Evolutionary conservation across 1,284 basidiomycete species (phyloP).

Genomic region (Fistulinella cinereoalba): DNA sequence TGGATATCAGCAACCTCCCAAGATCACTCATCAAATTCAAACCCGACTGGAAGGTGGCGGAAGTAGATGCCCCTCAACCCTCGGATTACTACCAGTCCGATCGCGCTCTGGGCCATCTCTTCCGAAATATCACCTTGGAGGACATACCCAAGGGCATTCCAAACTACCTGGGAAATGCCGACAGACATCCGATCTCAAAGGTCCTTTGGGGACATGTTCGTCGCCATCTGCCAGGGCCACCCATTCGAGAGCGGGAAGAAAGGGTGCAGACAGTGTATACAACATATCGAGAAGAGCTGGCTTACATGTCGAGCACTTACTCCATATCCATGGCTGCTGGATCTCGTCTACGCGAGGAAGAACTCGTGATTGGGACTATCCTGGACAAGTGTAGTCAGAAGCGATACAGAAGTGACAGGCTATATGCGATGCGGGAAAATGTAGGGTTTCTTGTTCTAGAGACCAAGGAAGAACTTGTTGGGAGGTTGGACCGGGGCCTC

Average conservation of each 20-base stretch:
- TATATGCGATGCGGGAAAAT: conserved; percentile 62
- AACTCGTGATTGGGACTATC: conserved; percentile 71
- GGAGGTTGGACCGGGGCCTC: conserved; percentile 22
- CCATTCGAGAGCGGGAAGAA: conserved; percentile 30
- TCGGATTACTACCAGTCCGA: conserved; percentile 69
- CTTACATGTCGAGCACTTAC: conserved; percentile 68
- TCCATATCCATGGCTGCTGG: conserved; percentile 58
- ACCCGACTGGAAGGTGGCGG: conserved; percentile 74
- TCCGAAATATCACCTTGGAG: conserved; percentile 55
- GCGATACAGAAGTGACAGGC: conserved; percentile 57
- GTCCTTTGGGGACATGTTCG: conserved; percentile 42
- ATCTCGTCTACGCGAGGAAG: conserved; percentile 61
- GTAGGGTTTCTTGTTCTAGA: conserved; percentile 53
- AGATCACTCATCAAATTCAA: conserved; percentile 57
- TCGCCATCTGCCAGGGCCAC: conserved; percentile 34
- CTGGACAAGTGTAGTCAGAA: conserved; percentile 60
- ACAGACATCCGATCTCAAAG: conserved; percentile 49
- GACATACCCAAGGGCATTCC: conserved; percentile 34
- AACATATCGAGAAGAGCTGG: conserved; percentile 60
- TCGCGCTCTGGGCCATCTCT: conserved; percentile 66
- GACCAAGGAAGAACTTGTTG: conserved; percentile 45
- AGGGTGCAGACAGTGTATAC: conserved; percentile 44
- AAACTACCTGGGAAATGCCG: conserved; percentile 19
- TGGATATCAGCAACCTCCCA: conserved; percentile 52
- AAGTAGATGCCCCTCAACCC: conserved; percentile 52